Conservation (phyloP, 1,284 basidiomycete species). For the Naganishia albida region DNA sequence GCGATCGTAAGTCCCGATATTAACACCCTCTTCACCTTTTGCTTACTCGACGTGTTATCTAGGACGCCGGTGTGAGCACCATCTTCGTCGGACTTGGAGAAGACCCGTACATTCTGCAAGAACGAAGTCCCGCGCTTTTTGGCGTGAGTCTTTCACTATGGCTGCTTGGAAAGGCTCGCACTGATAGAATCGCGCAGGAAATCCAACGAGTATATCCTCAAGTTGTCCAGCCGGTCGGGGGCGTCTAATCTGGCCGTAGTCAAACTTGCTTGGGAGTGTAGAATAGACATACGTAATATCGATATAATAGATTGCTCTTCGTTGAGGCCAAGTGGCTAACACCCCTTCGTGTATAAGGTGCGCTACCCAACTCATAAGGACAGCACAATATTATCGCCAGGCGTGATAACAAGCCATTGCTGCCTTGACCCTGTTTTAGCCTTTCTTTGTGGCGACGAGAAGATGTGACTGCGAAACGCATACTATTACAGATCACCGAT, state of each 20-base stretch:
- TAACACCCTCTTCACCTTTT: not conserved
- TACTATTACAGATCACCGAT: too few relatives aligned
- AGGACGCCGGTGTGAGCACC: slow-evolving; percentile 68
- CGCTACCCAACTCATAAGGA: too few relatives aligned
- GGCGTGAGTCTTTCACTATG: slow-evolving; percentile 40
- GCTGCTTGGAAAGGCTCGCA: too few relatives aligned
- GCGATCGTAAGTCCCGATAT: slow-evolving; percentile 38
- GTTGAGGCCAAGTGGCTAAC: too few relatives aligned
- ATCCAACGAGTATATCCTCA: slow-evolving; percentile 39
- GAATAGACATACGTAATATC: not conserved
- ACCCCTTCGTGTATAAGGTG: too few relatives aligned
- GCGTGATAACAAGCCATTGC: too few relatives aligned
- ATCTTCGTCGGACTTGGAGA: slow-evolving; percentile 83
- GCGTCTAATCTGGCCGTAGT: slow-evolving; percentile 37
- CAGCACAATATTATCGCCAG: too few relatives aligned
- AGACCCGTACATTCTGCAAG: slow-evolving; percentile 72
- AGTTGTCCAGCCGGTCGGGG: slow-evolving; percentile 37
- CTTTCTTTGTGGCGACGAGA: too few relatives aligned
- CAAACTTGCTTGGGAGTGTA: not conserved
- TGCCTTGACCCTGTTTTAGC: too few relatives aligned
- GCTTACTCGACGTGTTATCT: not conserved
- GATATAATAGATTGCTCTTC: slow-evolving; percentile 31
- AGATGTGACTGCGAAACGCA: too few relatives aligned
- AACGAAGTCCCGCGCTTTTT: slow-evolving; percentile 72
- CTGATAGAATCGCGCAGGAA: slow-evolving; percentile 8